Evolutionary conservation across 805 yeast species (phyloP).

Genomic region (Myxozyma geophila): DNA sequence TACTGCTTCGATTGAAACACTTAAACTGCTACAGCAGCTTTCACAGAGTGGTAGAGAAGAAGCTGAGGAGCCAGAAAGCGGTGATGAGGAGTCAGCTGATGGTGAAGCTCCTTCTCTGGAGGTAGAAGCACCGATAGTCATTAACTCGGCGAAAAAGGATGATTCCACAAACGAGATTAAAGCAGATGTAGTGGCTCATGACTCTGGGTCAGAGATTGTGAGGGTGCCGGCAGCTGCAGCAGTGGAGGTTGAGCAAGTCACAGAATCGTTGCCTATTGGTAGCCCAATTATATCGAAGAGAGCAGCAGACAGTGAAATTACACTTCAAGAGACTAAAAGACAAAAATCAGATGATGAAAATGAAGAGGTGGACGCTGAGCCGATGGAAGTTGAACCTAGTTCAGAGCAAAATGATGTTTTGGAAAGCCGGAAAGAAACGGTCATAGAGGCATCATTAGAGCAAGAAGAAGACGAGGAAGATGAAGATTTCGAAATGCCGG

Average conservation of each 20-base stretch:
- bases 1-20: neutral
- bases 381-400: neutral
- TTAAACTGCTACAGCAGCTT: conserved; percentile 17
- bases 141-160: neutral
- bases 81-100: conserved; percentile 5
- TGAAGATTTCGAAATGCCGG: conserved; percentile 36
- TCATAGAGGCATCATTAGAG: no score
- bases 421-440: conserved; percentile 13
- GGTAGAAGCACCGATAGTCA: neutral
- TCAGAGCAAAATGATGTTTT: conserved; percentile 12
- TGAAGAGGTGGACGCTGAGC: neutral
- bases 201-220: neutral
- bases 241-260: neutral
- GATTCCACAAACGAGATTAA: neutral
- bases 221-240: neutral
- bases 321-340: conserved; percentile 1
- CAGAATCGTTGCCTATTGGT: neutral
- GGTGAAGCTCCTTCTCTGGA: neutral
- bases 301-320: neutral
- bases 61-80: conserved; percentile 43
- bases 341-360: conserved; percentile 10
- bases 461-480: conserved; percentile 27
- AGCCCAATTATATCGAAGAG: conserved; percentile 1
- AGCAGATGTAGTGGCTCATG: neutral
- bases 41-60: conserved; percentile 41